phyloP scores from a whole-genome alignment of 1,284 basidiomycete genomes.

The Phaffia rhodozyma region DNA sequence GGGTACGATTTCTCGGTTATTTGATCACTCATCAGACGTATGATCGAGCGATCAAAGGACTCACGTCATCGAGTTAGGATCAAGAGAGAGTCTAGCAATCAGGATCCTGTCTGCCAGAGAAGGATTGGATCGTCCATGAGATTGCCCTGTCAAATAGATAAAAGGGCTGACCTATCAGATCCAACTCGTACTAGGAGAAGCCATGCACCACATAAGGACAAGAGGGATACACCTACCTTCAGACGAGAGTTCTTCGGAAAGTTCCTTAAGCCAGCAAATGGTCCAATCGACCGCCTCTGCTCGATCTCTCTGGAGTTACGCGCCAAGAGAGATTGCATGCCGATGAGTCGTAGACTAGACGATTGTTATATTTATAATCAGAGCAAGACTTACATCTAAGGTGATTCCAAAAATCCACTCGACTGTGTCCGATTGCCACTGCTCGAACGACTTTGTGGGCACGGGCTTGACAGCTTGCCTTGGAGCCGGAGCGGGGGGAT shows the following conservation, averaged over 20 bases:
- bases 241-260: slow-evolving; percentile 56
- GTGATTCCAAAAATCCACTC: slow-evolving; percentile 43
- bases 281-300: slow-evolving; percentile 60
- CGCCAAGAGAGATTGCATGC: background rate
- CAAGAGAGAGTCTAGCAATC: slow-evolving; percentile 74
- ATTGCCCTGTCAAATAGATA: slow-evolving; percentile 20
- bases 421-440: slow-evolving; percentile 22
- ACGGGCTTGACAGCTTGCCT: slow-evolving; percentile 6
- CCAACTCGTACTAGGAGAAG: slow-evolving; percentile 31
- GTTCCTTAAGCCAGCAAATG: slow-evolving; percentile 68
- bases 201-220: slow-evolving; percentile 28
- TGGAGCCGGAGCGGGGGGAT: slow-evolving; percentile 6
- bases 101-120: slow-evolving; percentile 41
- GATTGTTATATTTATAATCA: slow-evolving; percentile 1
- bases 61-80: slow-evolving; percentile 60
- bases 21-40: slow-evolving; percentile 20
- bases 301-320: slow-evolving; percentile 45
- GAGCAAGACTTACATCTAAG: slow-evolving; percentile 48
- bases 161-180: slow-evolving; percentile 7
- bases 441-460: slow-evolving; percentile 23
- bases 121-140: slow-evolving; percentile 30
- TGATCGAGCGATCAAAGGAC: slow-evolving; percentile 27
- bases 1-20: background rate
- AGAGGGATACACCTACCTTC: slow-evolving; percentile 39
- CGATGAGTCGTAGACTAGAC: background rate